A percentile compares a stretch with the other conserved stretches of the same genome.
Evolutionary conservation across 2,329 filamentous ascomycete species (phyloP).

Genomic region (Botrytis elliptica): DNA sequence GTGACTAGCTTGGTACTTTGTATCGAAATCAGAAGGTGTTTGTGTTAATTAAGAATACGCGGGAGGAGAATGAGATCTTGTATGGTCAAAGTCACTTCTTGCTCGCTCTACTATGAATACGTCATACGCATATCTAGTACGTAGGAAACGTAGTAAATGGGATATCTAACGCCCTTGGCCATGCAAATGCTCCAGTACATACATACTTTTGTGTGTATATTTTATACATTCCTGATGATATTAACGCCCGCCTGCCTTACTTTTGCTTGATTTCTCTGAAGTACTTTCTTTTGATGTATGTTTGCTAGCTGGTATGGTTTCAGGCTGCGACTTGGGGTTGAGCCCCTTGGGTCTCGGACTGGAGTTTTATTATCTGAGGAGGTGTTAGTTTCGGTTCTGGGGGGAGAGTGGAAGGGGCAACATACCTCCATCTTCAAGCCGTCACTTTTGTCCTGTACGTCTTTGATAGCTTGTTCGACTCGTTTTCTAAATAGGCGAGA

Average conservation of each 20-base stretch:
- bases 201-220: neutral
- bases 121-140: neutral
- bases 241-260: neutral
- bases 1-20: neutral
- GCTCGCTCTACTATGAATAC: neutral
- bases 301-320: neutral
- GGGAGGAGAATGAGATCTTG: neutral
- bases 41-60: neutral
- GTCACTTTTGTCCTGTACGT: conserved; percentile 63
- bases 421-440: conserved; percentile 63
- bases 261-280: neutral
- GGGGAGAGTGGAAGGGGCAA: neutral
- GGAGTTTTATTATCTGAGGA: conserved; percentile 20
- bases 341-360: conserved; percentile 13
- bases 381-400: neutral
- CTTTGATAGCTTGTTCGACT: conserved; percentile 64
- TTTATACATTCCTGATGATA: conserved; percentile 2
- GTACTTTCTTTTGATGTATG: neutral
- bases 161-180: conserved; percentile 2
- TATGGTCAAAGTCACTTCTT: neutral
- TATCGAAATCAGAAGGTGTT: neutral
- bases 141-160: neutral
- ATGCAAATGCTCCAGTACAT: conserved; percentile 11
- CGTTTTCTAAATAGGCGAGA: conserved; percentile 52
- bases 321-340: conserved; percentile 6